Base-by-base conservation (phyloP, 257 asterid genomes). In the Ilex asprella region DNA sequence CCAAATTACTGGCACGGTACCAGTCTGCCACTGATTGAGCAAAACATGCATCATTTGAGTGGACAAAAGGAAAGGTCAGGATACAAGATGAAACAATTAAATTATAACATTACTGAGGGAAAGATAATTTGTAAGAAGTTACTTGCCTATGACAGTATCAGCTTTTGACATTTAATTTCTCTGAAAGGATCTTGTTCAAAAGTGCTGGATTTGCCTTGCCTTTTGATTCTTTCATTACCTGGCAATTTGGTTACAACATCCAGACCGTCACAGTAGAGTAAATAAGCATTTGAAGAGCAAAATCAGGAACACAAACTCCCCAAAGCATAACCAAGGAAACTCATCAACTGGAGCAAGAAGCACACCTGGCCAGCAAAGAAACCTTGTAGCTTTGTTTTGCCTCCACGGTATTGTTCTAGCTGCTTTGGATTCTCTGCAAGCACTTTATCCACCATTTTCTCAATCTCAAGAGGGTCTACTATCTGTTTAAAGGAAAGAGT, bases 321-420 rank as follows among this genome's bases (percentile, higher is more conserved):
- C 59, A 56, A 60, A 32, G 41, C 2, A 16, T 58, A 31, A 44
- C 31, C 67, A 43, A 53, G 63, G 56, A 46, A 57, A 57, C 10
- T 30, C 10, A 12, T 29, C 46, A 52, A n/a, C 50, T 66, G 62
- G 16, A 43, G 46, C 39, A 43, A 50, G 58, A 64, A 69, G 41
- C 70, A 60, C 59, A 92, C 98, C 95, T 92, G 98, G 74, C 99
- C 99, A 67, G 97, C 99, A 62, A 92, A 92, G 76, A 35, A 92
- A 55, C 97, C 97, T 75, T 86, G 89, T n/a, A 93, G 79, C 85
- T 83, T 93, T 46, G 95, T 89, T 81, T 84, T 93, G 58, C 99
- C 99, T 51, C 87, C 85, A 30, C 89, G 83, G 67, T 89, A 93
- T 67, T 93, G 95, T 67, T 81, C 89, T 67, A 93, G 73, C 78